Evolutionary conservation across 768 basidiomycete genomes (phyloP).

Genomic region (Lepiota subincarnata): DNA sequence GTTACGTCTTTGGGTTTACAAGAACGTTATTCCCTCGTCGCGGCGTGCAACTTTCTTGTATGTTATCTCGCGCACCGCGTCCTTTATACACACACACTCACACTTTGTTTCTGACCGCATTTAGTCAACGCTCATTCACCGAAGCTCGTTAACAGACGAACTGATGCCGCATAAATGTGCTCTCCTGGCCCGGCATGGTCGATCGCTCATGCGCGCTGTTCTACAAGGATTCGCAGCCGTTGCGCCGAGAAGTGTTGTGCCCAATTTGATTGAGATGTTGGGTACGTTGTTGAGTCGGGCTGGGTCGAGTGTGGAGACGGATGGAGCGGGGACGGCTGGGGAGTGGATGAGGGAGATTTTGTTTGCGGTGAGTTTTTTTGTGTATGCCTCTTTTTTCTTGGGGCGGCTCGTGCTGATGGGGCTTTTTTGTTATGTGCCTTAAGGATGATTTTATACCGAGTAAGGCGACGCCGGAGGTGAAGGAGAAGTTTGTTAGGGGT

Average conservation of each 20-base stretch:
- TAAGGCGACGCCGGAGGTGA: constrained; percentile 70
- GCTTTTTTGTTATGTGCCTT: not conserved
- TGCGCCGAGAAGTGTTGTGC: constrained; percentile 78
- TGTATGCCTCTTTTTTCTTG: not conserved
- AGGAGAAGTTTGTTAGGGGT: constrained; percentile 72
- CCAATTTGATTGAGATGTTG: constrained; percentile 81
- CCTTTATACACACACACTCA: not conserved
- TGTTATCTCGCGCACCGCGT: constrained; percentile 23
- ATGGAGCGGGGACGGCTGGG: constrained; percentile 31
- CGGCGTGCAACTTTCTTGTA: constrained; percentile 81
- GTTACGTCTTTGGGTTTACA: constrained; percentile 64
- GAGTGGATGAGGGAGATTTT: constrained; percentile 74
- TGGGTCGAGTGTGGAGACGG: constrained; percentile 26
- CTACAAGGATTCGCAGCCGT: constrained; percentile 79
- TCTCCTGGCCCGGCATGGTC: constrained; percentile 52
- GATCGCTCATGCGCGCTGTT: constrained; percentile 64
- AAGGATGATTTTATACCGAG: constrained; percentile 74
- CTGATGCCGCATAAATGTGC: constrained; percentile 45
- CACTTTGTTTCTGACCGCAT: not conserved
- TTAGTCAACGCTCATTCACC: constrained; percentile 62
- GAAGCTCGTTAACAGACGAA: constrained; percentile 60
- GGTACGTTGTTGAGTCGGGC: constrained; percentile 56
- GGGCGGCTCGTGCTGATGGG: not conserved
- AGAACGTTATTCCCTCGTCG: constrained; percentile 81
- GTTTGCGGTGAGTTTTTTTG: constrained; percentile 46